Base-by-base conservation (phyloP, 2,329 filamentous ascomycete species). In the Aspergillus sp. region DNA sequence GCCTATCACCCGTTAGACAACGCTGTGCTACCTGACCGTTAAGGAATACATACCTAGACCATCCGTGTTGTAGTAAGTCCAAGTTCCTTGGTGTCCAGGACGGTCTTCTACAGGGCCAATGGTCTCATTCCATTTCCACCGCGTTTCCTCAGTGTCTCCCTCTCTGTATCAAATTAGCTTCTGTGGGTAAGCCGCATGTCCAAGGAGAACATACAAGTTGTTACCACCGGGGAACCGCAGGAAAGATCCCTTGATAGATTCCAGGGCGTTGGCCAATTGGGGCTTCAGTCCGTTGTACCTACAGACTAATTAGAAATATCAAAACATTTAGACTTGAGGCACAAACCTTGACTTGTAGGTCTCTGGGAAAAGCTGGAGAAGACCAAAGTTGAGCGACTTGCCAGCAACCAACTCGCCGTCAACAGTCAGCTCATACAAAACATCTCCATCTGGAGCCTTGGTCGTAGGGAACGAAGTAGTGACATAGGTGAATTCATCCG, bases 201-300 rank as follows among this genome's bases (percentile, higher is more conserved):
- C 7, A 12, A 7, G 35, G 5, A 22, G 37, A 10, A 58, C 65
- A 49, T 60, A 65, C 62, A 83, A 65, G 69, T 81, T 83, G 61
- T 83, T 83, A 20, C 81, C 82, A 6, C 83, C 83, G 0, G 83
- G 83, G 50, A 84, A 77, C 37, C 83, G 75, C 43, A 86, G 71
- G 54, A 84, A 77, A 39, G 73, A 76, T 0, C 76, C 76, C 45
- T 80, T 76, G 2, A 83, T 58, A 9, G 65, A 72, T 3, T 73
- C 75, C 7, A 83, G 62, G 7, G 74, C 73, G 49, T 80, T 71
- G 12, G 74, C 75, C 43, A 84, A 65, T 37, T 83, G 79, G 12
- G 71, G 61, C 9, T 79, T 68, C 30, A 81, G 68, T 1, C 81
- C 81, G 52, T 84, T 84, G 45, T 55, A 39, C 20, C 57, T 62